Conservation (phyloP, 2,329 filamentous ascomycete species). For the Lithohypha guttulata region DNA sequence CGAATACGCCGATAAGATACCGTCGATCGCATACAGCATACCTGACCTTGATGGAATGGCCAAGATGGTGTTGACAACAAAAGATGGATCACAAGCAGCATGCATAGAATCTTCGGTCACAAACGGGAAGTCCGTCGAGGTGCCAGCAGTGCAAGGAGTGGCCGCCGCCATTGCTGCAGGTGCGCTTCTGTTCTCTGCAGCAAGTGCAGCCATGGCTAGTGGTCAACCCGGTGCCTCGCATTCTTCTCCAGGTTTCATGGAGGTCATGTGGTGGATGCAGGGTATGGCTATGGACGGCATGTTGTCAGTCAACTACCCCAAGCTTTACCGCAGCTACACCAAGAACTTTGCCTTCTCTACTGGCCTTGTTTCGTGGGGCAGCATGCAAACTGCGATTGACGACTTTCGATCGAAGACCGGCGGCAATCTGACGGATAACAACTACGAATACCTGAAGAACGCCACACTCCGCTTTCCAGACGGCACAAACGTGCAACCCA, state of each 20-base stretch:
- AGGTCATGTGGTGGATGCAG: conserved; percentile 85
- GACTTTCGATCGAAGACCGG: conserved; percentile 69
- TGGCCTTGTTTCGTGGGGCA: conserved; percentile 71
- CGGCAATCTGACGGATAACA: conserved; percentile 75
- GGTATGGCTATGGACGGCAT: conserved; percentile 92
- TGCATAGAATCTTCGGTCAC: conserved; percentile 72
- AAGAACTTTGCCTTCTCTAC: conserved; percentile 92
- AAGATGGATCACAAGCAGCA: conserved; percentile 55
- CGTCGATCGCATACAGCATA: conserved; percentile 76
- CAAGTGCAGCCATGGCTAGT: conserved; percentile 56
- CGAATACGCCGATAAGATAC: conserved; percentile 63
- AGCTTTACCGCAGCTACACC: conserved; percentile 77
- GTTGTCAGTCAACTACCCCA: conserved; percentile 80
- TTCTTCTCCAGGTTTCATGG: conserved; percentile 71
- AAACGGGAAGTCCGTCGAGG: conserved; percentile 73
- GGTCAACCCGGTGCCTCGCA: conserved; percentile 51
- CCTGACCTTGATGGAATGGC: conserved; percentile 84
- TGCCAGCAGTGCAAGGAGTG: conserved; percentile 69
- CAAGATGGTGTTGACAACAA: conserved; percentile 59
- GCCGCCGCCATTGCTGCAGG: conserved; percentile 78
- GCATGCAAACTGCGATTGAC: conserved; percentile 73
- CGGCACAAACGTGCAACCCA: conserved; percentile 40
- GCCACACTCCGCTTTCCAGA: conserved; percentile 62
- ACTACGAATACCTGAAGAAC: conserved; percentile 62
- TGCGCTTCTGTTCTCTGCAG: conserved; percentile 62